Evolutionary conservation across 1,284 basidiomycete genomes (phyloP), one percentile per base, ranked within the genome.

Genomic region (Malassezia yamatoensis): DNA sequence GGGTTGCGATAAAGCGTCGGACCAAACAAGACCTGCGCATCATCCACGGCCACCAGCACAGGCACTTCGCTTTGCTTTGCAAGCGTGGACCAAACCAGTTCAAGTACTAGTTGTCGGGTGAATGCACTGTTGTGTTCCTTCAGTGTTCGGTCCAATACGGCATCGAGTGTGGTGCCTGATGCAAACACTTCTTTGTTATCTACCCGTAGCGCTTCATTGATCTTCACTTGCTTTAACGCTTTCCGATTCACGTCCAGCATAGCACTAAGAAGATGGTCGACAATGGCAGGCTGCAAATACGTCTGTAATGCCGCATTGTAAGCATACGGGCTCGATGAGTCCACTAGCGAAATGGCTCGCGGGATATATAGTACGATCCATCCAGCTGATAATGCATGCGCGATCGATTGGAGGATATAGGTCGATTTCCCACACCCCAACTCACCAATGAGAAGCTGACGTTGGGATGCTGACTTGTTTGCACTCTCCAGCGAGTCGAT

Each of bases 331-430:
- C 85, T 84, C 0, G 85, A 84, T 1, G 86, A 88, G 76, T 90
- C 83, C 62, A 90, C 84, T 53, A 88, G 80, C 55, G 81, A 81
- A 59, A 83, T 81, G 1, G 83, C 85, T 83, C 84, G 79, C 2
- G 90, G 89, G n/a, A 90, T 81, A 74, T 93, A 96, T 42, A 94
- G 76, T 24, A 91, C 87, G 37, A 93, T 80, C 86, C 87, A 94
- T 13, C 82, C 81, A 29, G 82, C 81, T 12, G 82, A 78, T 20
- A 82, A 69, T 13, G 84, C 85, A 61, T 90, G 85, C 33, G 86
- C 80, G 0, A 88, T 83, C 0, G 84, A 80, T 73, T 96, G 91
- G 2, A 93, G 77, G 20, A 96, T 77, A 18, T 89, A 76, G 60
- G 82, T 83, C 54, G 85, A 88, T 77, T 96, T 96, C 24, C 91